Percentiles rank a stretch among this genome's conserved stretches.
Conservation (phyloP, 2,329 filamentous ascomycete genomes). For the Pseudogymnoascus sp. region DNA sequence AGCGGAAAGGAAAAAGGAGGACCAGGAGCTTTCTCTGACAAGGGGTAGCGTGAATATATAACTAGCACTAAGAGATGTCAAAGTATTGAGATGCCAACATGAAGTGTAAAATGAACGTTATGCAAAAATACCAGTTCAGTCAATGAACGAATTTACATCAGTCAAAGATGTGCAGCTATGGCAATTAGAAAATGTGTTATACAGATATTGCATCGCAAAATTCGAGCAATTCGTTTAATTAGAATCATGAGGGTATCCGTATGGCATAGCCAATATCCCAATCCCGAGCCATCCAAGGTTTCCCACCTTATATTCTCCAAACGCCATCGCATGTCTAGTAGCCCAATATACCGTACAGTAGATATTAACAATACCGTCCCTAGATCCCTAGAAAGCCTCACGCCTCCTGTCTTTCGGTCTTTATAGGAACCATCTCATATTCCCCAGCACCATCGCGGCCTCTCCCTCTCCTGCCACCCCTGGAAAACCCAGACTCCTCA, state of each 20-base stretch:
- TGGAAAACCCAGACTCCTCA: conserved; percentile 42
- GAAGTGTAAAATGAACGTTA: neutral
- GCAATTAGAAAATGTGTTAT: neutral
- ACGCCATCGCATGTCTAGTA: conserved; percentile 1
- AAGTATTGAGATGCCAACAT: neutral
- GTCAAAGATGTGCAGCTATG: neutral
- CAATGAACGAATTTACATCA: neutral
- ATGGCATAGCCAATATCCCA: conserved; percentile 6
- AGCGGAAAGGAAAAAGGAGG: conserved; percentile 16
- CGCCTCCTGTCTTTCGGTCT: conserved; percentile 27
- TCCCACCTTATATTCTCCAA: neutral
- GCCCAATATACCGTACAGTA: conserved; percentile 9
- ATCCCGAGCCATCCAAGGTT: neutral
- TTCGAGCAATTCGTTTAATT: conserved; percentile 8
- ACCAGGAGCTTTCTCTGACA: conserved; percentile 21
- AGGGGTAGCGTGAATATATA: too few species aligned
- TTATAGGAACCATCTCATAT: conserved; percentile 58
- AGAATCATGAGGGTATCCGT: conserved; percentile 8
- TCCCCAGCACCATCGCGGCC: conserved; percentile 47
- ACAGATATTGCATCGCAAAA: conserved; percentile 1
- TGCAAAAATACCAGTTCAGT: neutral
- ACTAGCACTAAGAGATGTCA: neutral
- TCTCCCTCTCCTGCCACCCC: conserved; percentile 41
- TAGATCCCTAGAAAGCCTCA: conserved; percentile 4
- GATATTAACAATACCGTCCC: neutral